Evolutionary conservation across 306 rosid species (phyloP), one percentile per base, ranked within the genome.

Genomic region (Quercus glauca): DNA sequence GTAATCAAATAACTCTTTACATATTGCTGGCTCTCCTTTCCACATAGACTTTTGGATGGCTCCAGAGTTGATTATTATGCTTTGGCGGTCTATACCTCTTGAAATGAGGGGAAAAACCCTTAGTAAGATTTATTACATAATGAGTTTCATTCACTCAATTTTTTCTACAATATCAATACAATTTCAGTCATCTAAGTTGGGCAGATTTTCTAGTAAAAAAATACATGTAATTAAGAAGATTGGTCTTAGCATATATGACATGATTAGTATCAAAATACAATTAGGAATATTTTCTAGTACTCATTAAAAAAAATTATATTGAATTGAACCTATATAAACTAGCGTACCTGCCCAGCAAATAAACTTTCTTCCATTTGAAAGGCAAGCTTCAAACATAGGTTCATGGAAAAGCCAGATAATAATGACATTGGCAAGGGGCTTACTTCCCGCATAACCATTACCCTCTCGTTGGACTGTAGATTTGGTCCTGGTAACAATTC

Each of bases 341-440:
- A 31, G 70, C 75, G 35, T 83, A 92, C 97, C 96, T 89, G 98
- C 80, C 92, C 96, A 63, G 88, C 87, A 86, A 95, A 95, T 41
- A 95, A 75, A 59, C 93, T 68, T 12, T 95, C 99, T 85, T 95
- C 99, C 99, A 95, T 91, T 84, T 91, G 99, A 88, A 75, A 80
- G 5, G 98, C 83, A 84, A 95, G 88, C 93, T 95, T 95, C 81
- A 83, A 41, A 82, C 97, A 93, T 77, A 91, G 86, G 98, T 93
- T 93, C 89, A 93, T 88, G 53, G 99, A 91, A 77, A 95, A 91
- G 79, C 99, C 99, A 52, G 96, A 88, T 84, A 95, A 79, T 83
- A 95, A 83, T 79, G 99, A 95, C 96, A 95, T 89, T 2, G 99
- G 99, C 79, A 95, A 76, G 61, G 99, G 99, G 90, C 73, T 90